Evolutionary conservation across 305 asterid genomes (phyloP).

Genomic region (Nicotiana rustica): DNA sequence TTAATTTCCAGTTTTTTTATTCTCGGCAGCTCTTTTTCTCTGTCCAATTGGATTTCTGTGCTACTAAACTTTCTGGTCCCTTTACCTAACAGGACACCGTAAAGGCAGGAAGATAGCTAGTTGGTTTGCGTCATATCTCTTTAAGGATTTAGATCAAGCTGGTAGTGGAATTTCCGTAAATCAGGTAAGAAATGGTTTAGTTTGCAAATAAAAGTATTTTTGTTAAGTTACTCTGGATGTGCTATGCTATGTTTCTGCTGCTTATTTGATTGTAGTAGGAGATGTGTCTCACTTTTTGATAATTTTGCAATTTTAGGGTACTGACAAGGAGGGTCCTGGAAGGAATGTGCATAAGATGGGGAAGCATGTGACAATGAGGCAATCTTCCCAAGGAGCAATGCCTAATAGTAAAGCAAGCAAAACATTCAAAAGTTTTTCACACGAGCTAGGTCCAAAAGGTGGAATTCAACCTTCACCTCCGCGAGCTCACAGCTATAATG

Average conservation of each 20-base stretch:
- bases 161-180: conserved; percentile 49
- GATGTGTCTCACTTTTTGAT: conserved; percentile 54
- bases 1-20: background rate
- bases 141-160: conserved; percentile 65
- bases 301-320: conserved; percentile 50
- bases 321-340: conserved; percentile 54
- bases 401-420: conserved; percentile 56
- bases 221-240: conserved; percentile 15
- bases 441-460: conserved; percentile 86
- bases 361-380: conserved; percentile 48
- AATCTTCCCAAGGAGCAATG: conserved; percentile 51
- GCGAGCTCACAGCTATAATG: conserved; percentile 82
- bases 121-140: conserved; percentile 77
- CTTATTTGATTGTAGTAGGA: conserved; percentile 18
- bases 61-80: conserved; percentile 22
- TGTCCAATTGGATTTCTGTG: conserved; percentile 24
- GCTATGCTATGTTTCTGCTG: conserved; percentile 29
- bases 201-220: background rate
- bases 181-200: conserved; percentile 33
- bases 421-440: conserved; percentile 86
- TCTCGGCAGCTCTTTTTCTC: background rate
- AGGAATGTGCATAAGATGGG: conserved; percentile 58
- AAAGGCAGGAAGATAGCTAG: conserved; percentile 80
- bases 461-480: conserved; percentile 71
- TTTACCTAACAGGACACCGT: conserved; percentile 61